A percentile compares a stretch with the other conserved stretches of the same genome.
Evolutionary conservation across 176 grass and related monocot genomes (phyloP).

Genomic region (Raddia distichophylla): DNA sequence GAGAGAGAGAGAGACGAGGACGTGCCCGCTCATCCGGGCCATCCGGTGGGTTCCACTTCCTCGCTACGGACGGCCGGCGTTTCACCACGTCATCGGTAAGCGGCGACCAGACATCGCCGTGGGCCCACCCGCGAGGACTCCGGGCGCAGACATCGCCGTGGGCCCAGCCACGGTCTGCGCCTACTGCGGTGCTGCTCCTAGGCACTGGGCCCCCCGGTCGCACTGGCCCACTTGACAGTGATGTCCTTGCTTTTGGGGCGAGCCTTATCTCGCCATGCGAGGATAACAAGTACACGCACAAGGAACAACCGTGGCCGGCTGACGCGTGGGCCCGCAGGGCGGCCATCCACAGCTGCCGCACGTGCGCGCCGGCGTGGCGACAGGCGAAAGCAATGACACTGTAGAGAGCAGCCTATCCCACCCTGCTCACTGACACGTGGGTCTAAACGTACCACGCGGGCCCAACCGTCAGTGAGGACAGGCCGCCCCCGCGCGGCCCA

Average conservation of each 20-base stretch:
- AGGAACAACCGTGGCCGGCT: not conserved
- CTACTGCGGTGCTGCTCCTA: not conserved
- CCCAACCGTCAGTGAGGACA: not conserved
- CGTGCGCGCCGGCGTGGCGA: constrained; percentile 14
- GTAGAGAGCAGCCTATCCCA: not conserved
- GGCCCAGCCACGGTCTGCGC: not conserved
- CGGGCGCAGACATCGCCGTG: constrained; percentile 35
- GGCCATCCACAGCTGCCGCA: not conserved
- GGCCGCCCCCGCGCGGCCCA: not conserved
- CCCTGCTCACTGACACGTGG: not conserved
- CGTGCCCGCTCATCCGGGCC: constrained; percentile 5
- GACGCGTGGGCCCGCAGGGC: not conserved
- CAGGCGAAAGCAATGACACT: not conserved
- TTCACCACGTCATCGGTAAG: constrained; percentile 35
- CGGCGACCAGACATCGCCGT: constrained; percentile 50
- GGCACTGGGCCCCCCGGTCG: not conserved
- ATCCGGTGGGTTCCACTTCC: constrained; percentile 3
- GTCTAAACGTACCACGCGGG: accelerated
- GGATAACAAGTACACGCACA: not conserved
- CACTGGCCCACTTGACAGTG: not conserved
- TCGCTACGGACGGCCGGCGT: not conserved
- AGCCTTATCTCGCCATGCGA: not conserved
- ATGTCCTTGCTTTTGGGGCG: not conserved
- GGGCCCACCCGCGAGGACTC: not conserved
- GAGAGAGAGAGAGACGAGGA: not conserved